Base-by-base conservation (phyloP, 164 flowering plant genomes). In the Platanus orientalis region DNA sequence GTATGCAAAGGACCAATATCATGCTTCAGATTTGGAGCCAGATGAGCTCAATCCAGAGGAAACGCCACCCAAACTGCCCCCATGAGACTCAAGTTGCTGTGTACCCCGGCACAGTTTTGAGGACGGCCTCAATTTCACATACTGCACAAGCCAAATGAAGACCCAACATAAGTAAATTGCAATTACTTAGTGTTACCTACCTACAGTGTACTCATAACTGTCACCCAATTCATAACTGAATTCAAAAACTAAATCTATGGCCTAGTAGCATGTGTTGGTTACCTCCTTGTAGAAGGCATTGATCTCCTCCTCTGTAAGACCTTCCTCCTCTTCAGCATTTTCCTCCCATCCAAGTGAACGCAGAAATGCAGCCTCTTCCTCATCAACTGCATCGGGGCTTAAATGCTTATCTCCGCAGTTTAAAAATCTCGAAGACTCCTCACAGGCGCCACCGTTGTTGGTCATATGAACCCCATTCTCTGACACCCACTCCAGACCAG, bases 281-380 rank as follows among this genome's bases (percentile, higher is more conserved):
- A 88, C 91, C 86, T 79, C 83, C 65, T 81, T 55, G 69, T 57
- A 78, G 68, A 90, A 93, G 36, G 83, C 76, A 74, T 77, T 79
- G 54, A 90, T 93, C 78, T 93, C 98, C 73, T 93, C 97, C 68
- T 87, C 84, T 7, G 98, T 93, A 34, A 93, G 85, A 40, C 81
- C 94, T 72, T 72, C 98, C 68, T 72, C 98, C 68, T 85, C 97
- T 27, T 75, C 87, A 34, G 73, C 63, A 66, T 76, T 80, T 75
- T 87, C 92, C 7, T 87, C 88, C 98, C 98, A 93, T 16, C 98
- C 98, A 76, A 93, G 92, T 14, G 94, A 88, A 30, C 85, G 83
- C 58, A 93, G 86, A 60, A 93, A 93, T 7, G 79, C 81, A 51
- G 71, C 80, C 76, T 93, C 98, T 69, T 88, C 89, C 57, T 89